Percentiles rank a stretch among this genome's conserved stretches.
Evolutionary conservation across 2,329 filamentous ascomycete species (phyloP).

Genomic region (Albifimbria verrucaria): DNA sequence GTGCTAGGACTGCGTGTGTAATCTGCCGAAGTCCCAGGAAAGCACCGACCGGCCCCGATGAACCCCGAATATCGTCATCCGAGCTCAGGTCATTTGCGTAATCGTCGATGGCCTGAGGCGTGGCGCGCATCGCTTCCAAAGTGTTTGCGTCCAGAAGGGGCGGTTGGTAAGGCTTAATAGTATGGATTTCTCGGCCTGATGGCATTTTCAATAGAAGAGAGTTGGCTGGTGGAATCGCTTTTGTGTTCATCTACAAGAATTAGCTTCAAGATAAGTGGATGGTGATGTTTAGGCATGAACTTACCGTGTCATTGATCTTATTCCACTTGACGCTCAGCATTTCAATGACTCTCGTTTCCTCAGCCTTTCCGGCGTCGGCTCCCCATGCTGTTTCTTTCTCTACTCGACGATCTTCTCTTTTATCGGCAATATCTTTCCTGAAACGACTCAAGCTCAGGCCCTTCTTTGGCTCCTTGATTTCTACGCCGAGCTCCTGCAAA

Average conservation of each 20-base stretch:
- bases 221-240: constrained; percentile 68
- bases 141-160: constrained; percentile 62
- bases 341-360: constrained; percentile 81
- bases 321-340: constrained; percentile 88
- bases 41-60: constrained; percentile 39
- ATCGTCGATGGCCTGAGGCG: constrained; percentile 30
- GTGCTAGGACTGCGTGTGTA: constrained; percentile 28
- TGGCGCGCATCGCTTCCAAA: constrained; percentile 57
- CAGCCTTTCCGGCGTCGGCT: constrained; percentile 75
- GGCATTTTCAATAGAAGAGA: constrained; percentile 77
- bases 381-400: constrained; percentile 75
- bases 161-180: constrained; percentile 63
- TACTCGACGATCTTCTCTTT: constrained; percentile 73
- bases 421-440: constrained; percentile 73
- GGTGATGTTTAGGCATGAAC: constrained; percentile 14
- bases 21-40: constrained; percentile 43
- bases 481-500: constrained; percentile 69
- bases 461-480: constrained; percentile 47
- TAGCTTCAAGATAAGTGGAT: neutral
- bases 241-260: constrained; percentile 66
- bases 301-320: constrained; percentile 87
- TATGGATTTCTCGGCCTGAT: constrained; percentile 82
- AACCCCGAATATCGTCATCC: constrained; percentile 31
- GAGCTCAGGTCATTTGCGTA: constrained; percentile 32
- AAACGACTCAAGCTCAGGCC: constrained; percentile 59